Evolutionary conservation across 495 filamentous ascomycete genomes (phyloP).

Genomic region (Saxophila tyrrhenica): DNA sequence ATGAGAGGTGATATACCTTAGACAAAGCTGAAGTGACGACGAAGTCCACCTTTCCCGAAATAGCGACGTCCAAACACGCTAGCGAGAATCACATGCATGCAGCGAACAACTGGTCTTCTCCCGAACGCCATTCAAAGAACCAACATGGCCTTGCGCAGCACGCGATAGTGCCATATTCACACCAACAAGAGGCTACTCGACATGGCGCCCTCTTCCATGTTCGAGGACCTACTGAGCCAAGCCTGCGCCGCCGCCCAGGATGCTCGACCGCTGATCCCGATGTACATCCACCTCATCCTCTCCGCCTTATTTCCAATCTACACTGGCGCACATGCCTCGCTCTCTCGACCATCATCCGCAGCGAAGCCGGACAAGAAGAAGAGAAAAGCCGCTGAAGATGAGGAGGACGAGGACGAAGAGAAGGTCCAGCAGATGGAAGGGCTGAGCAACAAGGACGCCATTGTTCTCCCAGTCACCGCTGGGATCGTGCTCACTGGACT

Average conservation of each 20-base stretch:
- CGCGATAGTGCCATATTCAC: too few relatives aligned
- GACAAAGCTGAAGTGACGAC: too few relatives aligned
- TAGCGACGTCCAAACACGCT: too few relatives aligned
- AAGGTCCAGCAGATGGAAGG: conserved; percentile 55
- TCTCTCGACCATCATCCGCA: conserved; percentile 69
- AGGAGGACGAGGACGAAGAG: conserved; percentile 39
- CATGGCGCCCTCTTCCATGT: background rate
- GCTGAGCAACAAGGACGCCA: conserved; percentile 65
- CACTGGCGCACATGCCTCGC: conserved; percentile 55
- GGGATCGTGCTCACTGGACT: conserved; percentile 60
- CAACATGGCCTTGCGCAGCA: too few relatives aligned
- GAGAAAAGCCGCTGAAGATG: conserved; percentile 41
- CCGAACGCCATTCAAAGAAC: too few relatives aligned
- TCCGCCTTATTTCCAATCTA: conserved; percentile 64
- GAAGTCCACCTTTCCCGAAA: too few relatives aligned
- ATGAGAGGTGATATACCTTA: too few relatives aligned
- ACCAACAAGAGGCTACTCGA: background rate
- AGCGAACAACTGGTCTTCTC: too few relatives aligned
- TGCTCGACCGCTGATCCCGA: conserved; percentile 47
- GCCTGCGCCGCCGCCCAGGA: conserved; percentile 39
- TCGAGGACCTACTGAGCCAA: background rate
- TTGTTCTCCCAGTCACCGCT: conserved; percentile 77
- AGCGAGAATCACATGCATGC: too few relatives aligned
- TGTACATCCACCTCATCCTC: conserved; percentile 54
- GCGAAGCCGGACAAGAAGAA: conserved; percentile 44